Evolutionary conservation across 768 basidiomycete species (phyloP).

Genomic region (Russula sp.): DNA sequence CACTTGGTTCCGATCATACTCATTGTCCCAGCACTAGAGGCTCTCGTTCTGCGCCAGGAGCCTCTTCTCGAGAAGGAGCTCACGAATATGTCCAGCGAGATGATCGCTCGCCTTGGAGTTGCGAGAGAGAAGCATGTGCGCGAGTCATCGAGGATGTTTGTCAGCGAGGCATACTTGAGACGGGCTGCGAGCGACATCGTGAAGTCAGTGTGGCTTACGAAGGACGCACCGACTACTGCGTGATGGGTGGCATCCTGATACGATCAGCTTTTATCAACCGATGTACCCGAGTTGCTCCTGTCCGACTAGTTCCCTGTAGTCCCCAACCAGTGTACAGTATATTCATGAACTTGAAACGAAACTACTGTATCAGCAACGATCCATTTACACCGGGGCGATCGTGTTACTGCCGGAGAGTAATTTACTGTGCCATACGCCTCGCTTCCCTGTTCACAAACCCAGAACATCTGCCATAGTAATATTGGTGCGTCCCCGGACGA

Average conservation of each 20-base stretch:
- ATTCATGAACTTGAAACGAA: not conserved
- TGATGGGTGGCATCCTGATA: not conserved
- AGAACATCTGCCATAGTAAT: no score
- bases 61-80: not conserved
- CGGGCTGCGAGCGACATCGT: not conserved
- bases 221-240: not conserved
- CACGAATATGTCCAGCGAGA: not conserved
- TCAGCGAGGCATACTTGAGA: not conserved
- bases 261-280: no score
- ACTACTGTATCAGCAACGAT: not conserved
- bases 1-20: not conserved
- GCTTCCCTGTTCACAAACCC: no score
- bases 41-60: not conserved
- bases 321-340: not conserved
- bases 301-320: not conserved
- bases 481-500: no score
- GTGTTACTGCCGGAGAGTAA: not conserved
- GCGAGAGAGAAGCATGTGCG: conserved; percentile 4
- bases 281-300: not conserved
- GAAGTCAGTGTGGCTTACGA: not conserved
- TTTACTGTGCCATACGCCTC: not conserved
- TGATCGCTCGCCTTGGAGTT: not conserved
- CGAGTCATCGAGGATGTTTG: not conserved
- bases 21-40: not conserved
- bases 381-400: not conserved